Evolutionary conservation across 352 stramenopile species (phyloP).

Genomic region (Globisporangium canariense): DNA sequence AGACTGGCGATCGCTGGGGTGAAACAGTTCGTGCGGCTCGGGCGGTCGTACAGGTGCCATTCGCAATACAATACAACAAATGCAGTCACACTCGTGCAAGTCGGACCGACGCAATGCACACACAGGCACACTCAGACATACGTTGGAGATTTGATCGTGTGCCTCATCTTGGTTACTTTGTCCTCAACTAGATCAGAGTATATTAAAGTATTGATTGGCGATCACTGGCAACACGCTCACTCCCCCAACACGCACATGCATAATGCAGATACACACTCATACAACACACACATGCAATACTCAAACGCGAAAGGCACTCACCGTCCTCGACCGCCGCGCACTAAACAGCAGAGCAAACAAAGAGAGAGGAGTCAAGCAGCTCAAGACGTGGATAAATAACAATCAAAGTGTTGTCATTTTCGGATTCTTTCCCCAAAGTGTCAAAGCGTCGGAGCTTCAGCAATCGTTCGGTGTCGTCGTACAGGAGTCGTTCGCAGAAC

Average conservation of each 20-base stretch:
- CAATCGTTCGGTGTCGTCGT: not conserved
- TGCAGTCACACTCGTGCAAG: not conserved
- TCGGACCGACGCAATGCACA: not conserved
- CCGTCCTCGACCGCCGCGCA: not conserved
- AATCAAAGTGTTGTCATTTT: constrained; percentile 16
- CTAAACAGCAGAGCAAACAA: constrained; percentile 3
- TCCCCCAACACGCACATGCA: constrained; percentile 9
- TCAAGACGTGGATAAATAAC: constrained; percentile 15
- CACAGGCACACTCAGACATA: not conserved
- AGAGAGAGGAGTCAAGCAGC: constrained; percentile 5
- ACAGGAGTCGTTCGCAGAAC: constrained; percentile 7
- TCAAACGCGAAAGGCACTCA: constrained; percentile 7
- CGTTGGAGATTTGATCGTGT: constrained; percentile 8
- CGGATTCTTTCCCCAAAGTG: constrained; percentile 13
- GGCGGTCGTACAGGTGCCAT: not conserved
- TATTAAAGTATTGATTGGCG: constrained; percentile 29
- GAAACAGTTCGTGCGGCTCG: not conserved
- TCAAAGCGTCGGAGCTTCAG: constrained; percentile 11
- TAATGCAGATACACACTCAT: constrained; percentile 2
- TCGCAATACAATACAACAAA: not conserved
- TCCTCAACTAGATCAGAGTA: constrained; percentile 28
- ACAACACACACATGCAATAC: constrained; percentile 2
- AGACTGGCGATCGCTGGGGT: not conserved
- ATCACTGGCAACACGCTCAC: constrained; percentile 20
- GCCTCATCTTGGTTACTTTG: constrained; percentile 23